Evolutionary conservation across 179 eudicot genomes (phyloP), one percentile per base, ranked within the genome.

Genomic region (Silene noctiflora): DNA sequence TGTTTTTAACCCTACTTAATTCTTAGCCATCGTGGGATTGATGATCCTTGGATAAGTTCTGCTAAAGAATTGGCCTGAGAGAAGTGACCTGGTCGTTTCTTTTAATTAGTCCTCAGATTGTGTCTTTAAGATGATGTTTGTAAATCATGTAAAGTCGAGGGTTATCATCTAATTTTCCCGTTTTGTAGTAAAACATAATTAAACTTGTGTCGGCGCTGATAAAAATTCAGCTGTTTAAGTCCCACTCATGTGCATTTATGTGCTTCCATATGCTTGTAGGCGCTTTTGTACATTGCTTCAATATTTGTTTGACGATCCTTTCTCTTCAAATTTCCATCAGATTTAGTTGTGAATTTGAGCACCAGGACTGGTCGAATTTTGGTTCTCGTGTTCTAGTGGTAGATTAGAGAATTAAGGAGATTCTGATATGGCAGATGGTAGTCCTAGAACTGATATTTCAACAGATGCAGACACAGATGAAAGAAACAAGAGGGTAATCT

Each of bases 391-490:
- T 71, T 74, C 81, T 39, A 68, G 83, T 63, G 67, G 79, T 69
- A 69, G 71, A 59, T 48, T 66, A 25, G 77, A 79, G 75, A 82
- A 68, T 81, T 83, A 73, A 71, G 77, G 83, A 67, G 85, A 82
- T 75, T 81, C 78, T 56, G 74, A 73, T 66, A 94, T 94, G 98
- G 96, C 93, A 27, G 95, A 88, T 80, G 87, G 76, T 73, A 90
- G 98, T 85, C 90, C 94, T 65, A 89, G 84, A 87, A 91, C 95
- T 22, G 97, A 91, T 87, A 91, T 90, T 76, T 94, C 98, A 19
- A 91, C 96, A 0, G 97, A 94, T 84, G 97, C 83, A 9, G 97
- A 92, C 66, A 94, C 96, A n/a, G 97, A 94, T 44, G 97, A 94
- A 39, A 92, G 85, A 83, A 81, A 84, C 80, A 78, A 69, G 72